phyloP scores from a whole-genome alignment of 1,139 yeast species.

The Arxiozyma telluris region DNA sequence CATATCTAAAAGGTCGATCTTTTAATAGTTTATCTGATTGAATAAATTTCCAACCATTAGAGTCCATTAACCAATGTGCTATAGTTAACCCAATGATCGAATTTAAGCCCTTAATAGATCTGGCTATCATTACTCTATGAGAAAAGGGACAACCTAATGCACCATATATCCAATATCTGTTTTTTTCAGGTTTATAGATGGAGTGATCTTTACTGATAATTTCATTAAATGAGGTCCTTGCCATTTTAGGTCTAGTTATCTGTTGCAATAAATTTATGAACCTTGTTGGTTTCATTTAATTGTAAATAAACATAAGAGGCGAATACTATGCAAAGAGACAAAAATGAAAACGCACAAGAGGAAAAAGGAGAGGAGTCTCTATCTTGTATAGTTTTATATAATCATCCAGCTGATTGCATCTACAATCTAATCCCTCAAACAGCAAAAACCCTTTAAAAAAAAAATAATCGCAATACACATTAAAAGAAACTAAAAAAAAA shows the following conservation, averaged over 20 bases:
- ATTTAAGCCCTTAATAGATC: conserved; percentile 8
- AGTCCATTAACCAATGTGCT: conserved; percentile 10
- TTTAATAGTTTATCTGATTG: conserved; percentile 6
- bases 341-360: too few relatives aligned
- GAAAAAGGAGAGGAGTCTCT: too few relatives aligned
- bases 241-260: not conserved
- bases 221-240: conserved; percentile 7
- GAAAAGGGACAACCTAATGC: conserved; percentile 12
- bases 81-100: conserved; percentile 8
- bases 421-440: not conserved
- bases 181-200: conserved; percentile 9
- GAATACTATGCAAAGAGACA: too few relatives aligned
- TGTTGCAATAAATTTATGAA: not conserved
- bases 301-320: not conserved
- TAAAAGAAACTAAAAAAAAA: not conserved
- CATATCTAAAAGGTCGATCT: conserved; percentile 7
- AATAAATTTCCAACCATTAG: conserved; percentile 9
- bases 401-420: not conserved
- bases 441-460: not conserved
- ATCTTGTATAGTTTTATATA: too few relatives aligned
- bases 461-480: too few relatives aligned
- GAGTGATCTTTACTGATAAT: conserved; percentile 7
- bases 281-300: not conserved
- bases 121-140: conserved; percentile 9
- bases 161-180: conserved; percentile 11